phyloP scores from a whole-genome alignment of 1,139 yeast species.

The Hansenula anomala region DNA sequence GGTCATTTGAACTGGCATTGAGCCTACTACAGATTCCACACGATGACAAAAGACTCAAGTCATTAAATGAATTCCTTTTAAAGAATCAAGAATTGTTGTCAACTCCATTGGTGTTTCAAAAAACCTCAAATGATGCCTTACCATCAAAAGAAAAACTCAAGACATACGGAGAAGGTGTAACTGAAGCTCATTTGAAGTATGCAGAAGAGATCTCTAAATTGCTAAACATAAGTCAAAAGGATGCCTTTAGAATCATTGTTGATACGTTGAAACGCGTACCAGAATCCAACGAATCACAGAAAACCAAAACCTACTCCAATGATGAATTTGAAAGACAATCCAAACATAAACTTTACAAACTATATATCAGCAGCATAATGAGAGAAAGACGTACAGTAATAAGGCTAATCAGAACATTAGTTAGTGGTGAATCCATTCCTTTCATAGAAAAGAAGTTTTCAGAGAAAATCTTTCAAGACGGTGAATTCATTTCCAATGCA shows the following conservation, averaged over 20 bases:
- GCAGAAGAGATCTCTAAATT: conserved; percentile 30
- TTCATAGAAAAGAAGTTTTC: conserved; percentile 18
- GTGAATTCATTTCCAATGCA: conserved; percentile 12
- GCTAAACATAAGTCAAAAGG: conserved; percentile 34
- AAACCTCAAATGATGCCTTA: conserved; percentile 1
- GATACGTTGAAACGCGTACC: conserved; percentile 38
- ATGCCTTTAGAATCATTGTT: conserved; percentile 41
- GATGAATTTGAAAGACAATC: conserved; percentile 4
- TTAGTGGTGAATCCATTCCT: conserved; percentile 13
- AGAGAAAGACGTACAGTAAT: conserved; percentile 38
- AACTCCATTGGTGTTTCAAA: conserved; percentile 33
- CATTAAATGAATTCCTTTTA: conserved; percentile 42
- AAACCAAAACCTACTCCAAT: neutral
- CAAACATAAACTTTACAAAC: conserved; percentile 23
- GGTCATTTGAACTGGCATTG: conserved; percentile 22
- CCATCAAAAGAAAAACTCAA: conserved; percentile 11
- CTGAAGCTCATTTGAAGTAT: conserved; percentile 6
- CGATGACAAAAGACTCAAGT: conserved; percentile 25
- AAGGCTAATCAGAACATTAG: conserved; percentile 12
- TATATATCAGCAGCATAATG: conserved; percentile 32
- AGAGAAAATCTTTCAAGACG: conserved; percentile 23
- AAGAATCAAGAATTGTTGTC: conserved; percentile 30
- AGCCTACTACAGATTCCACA: conserved; percentile 10
- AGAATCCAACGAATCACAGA: conserved; percentile 31
- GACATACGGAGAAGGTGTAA: conserved; percentile 12